phyloP scores from a whole-genome alignment of 495 filamentous ascomycete species.

The Xylaria cubensis region DNA sequence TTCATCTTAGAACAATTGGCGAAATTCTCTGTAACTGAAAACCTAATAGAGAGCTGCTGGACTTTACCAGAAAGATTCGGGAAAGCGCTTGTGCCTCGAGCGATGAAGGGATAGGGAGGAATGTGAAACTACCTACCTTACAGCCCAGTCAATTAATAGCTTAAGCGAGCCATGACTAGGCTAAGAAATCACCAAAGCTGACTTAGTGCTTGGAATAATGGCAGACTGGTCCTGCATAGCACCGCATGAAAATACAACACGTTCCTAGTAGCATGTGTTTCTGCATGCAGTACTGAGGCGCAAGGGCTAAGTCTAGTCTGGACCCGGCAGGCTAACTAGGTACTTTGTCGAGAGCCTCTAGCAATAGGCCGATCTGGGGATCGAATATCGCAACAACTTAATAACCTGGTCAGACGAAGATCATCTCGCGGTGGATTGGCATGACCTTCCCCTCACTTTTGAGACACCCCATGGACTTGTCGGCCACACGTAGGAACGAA shows the following conservation, averaged over 20 bases:
- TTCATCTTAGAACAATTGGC: not conserved
- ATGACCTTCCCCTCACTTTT: not conserved
- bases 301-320: not conserved
- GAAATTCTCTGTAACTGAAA: not conserved
- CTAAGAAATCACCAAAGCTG: not conserved
- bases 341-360: not conserved
- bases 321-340: not conserved
- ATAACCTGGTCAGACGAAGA: not conserved
- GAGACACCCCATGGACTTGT: not conserved
- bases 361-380: not conserved
- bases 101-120: not conserved
- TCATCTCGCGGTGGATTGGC: not conserved
- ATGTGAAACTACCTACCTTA: not conserved
- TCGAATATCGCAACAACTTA: not conserved
- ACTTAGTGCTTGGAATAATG: not conserved
- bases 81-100: not conserved
- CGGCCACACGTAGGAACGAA: not conserved
- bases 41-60: constrained; percentile 1
- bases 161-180: not conserved
- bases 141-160: not conserved
- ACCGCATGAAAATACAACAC: constrained; percentile 5
- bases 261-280: not conserved
- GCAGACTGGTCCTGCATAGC: not conserved
- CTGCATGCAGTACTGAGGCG: constrained; percentile 7
- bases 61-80: constrained; percentile 2